Evolutionary conservation across 495 filamentous ascomycete genomes (phyloP), one percentile per base, ranked within the genome.

Genomic region (Aspergillus ellipticus): DNA sequence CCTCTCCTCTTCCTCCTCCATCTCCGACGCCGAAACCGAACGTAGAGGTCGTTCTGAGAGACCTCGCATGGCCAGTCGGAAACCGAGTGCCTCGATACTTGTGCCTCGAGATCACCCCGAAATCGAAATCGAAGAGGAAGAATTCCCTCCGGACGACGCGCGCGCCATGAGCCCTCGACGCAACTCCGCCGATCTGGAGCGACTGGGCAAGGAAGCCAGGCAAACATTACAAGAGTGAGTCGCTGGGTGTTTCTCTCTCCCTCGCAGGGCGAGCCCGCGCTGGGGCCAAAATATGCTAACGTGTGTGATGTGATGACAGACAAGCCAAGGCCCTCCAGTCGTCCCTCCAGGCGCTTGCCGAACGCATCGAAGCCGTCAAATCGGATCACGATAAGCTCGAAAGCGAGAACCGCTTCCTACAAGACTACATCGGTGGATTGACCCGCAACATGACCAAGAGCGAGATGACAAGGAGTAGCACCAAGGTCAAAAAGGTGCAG

Each of bases 361-460:
- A 96, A 68, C 85, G 90, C 33, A 93, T 97, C 66, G 94, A 97
- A 62, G 87, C 85, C n/a, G 92, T 97, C 49, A 89, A 89, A 70
- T 85, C 87, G 54, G 92, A 97, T 67, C 90, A 97, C 66, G 88
- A 96, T 71, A 96, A 96, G 71, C 80, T 98, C 26, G 92, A 97
- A 69, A 89, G 79, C 61, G 88, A 96, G 64, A 98, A 98, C 78
- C 90, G 87, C 64, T 96, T 96, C 61, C 73, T 98, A 11, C 95
- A 97, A 66, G 89, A 93, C 66, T 92, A 92, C 68, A 82, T 82
- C 55, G 76, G 80, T 56, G 78, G 77, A 46, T 66, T 82, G 19
- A 81, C 78, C 13, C 73, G 75, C 49, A 79, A 77, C 51, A 78
- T 82, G 74, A 79, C 77, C 56, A 78, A 78, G 60, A 70, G 64